Evolutionary conservation across 2,329 filamentous ascomycete genomes (phyloP).

Genomic region (Hymenoscyphus albidus): DNA sequence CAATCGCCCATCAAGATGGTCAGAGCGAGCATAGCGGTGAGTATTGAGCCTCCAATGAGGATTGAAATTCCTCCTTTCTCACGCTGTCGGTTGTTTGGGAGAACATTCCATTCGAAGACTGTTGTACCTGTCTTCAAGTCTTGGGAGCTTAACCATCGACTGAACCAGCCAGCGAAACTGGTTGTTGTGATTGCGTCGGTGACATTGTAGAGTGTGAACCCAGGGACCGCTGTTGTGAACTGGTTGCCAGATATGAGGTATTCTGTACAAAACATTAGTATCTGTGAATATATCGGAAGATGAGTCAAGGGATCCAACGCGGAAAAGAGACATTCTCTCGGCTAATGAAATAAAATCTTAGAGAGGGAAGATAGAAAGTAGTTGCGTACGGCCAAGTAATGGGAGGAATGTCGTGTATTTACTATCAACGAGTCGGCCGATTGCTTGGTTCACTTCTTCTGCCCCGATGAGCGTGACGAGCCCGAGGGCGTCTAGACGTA

Average conservation of each 20-base stretch:
- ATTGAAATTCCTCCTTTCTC: not conserved
- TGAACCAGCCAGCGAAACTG: constrained; percentile 13
- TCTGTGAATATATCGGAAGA: too few relatives aligned
- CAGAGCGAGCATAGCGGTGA: not conserved
- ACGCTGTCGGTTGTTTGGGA: not conserved
- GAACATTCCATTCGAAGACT: not conserved
- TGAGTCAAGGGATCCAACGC: too few relatives aligned
- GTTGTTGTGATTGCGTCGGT: constrained; percentile 15
- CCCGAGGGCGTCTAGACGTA: constrained; percentile 16
- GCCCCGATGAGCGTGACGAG: constrained; percentile 19
- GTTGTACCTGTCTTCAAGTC: constrained; percentile 1
- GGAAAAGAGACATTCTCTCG: too few relatives aligned
- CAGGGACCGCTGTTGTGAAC: constrained; percentile 8
- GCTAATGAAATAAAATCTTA: too few relatives aligned
- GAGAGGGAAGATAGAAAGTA: too few relatives aligned
- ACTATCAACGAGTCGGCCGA: constrained; percentile 14
- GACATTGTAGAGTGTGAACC: constrained; percentile 17
- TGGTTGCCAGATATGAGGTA: constrained; percentile 14
- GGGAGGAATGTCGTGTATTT: constrained; percentile 15
- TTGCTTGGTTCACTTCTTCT: constrained; percentile 14
- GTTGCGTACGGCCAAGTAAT: constrained; percentile 8
- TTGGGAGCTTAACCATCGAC: constrained; percentile 14
- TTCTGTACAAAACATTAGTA: not conserved
- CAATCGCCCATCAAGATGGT: constrained; percentile 6
- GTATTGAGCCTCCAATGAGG: not conserved